phyloP scores from a whole-genome alignment of 192 early-diverging fungal genomes.

The Paraglomus occultum region DNA sequence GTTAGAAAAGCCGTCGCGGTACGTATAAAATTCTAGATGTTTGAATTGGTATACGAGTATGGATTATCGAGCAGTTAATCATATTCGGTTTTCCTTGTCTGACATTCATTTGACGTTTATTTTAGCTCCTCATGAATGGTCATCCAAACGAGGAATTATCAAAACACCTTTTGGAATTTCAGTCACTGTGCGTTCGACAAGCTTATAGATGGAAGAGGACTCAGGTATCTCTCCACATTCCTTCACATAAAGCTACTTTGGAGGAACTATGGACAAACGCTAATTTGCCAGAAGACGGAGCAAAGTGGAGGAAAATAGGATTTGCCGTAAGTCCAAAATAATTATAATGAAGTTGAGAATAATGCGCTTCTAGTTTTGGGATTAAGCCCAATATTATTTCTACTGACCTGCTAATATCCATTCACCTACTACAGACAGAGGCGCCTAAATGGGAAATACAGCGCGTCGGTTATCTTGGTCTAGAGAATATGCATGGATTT shows the following conservation, averaged over 20 bases:
- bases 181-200: conserved; percentile 58
- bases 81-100: background rate
- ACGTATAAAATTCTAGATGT: conserved; percentile 31
- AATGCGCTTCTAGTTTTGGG: background rate
- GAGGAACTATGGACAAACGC: conserved; percentile 57
- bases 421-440: conserved; percentile 45
- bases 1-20: conserved; percentile 47
- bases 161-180: conserved; percentile 62
- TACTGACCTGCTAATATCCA: conserved; percentile 14
- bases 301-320: conserved; percentile 63
- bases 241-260: conserved; percentile 48
- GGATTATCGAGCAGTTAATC: background rate
- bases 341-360: background rate
- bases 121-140: conserved; percentile 45
- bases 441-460: conserved; percentile 59
- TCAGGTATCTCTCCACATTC: conserved; percentile 47
- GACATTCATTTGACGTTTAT: background rate
- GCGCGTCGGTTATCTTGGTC: conserved; percentile 60
- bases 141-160: conserved; percentile 63
- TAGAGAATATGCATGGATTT: conserved; percentile 62
- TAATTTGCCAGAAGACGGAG: conserved; percentile 39
- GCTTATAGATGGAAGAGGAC: conserved; percentile 50
- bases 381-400: background rate
- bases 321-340: conserved; percentile 54
- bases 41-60: background rate